Evolutionary conservation across 139 green algal species (phyloP).

Genomic region (Haematococcus lacustris): DNA sequence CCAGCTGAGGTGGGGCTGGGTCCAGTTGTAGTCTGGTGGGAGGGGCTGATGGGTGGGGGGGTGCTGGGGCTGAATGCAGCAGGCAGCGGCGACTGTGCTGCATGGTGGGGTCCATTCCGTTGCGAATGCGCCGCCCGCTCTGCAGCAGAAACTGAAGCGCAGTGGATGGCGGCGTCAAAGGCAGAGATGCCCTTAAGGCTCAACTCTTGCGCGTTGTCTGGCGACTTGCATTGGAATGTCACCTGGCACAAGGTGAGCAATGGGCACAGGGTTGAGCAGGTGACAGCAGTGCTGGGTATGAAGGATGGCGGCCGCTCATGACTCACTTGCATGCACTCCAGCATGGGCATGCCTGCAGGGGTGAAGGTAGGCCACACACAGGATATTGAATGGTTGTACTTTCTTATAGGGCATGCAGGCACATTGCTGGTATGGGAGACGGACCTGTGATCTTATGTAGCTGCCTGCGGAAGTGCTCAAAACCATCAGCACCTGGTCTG

Average conservation of each 20-base stretch:
- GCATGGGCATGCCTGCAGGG: slow-evolving; percentile 3
- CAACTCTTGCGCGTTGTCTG: slow-evolving; percentile 9
- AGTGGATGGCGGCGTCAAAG: slow-evolving; percentile 14
- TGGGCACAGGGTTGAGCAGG: too few species aligned
- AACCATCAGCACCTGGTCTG: slow-evolving; percentile 7
- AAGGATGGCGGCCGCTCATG: too few species aligned
- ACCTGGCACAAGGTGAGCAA: too few species aligned
- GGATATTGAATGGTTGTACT: too few species aligned
- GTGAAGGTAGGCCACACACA: too few species aligned
- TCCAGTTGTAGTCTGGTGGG: too few species aligned
- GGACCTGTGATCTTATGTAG: slow-evolving; percentile 10
- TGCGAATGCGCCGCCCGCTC: neutral
- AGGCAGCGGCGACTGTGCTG: neutral
- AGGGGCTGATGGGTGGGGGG: too few species aligned
- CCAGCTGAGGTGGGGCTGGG: too few species aligned
- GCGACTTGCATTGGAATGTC: slow-evolving; percentile 12
- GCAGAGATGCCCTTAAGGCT: slow-evolving; percentile 10
- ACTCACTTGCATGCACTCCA: slow-evolving; percentile 17
- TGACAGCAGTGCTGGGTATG: too few species aligned
- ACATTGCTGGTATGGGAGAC: too few species aligned
- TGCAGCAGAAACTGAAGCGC: neutral
- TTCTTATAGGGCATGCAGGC: too few species aligned
- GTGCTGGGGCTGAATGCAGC: too few species aligned
- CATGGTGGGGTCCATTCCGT: neutral
- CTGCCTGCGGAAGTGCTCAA: slow-evolving; percentile 9